Percentiles rank a stretch among this genome's conserved stretches.
phyloP scores from a whole-genome alignment of 2,329 filamentous ascomycete genomes.

The Pseudocercospora crystallina region DNA sequence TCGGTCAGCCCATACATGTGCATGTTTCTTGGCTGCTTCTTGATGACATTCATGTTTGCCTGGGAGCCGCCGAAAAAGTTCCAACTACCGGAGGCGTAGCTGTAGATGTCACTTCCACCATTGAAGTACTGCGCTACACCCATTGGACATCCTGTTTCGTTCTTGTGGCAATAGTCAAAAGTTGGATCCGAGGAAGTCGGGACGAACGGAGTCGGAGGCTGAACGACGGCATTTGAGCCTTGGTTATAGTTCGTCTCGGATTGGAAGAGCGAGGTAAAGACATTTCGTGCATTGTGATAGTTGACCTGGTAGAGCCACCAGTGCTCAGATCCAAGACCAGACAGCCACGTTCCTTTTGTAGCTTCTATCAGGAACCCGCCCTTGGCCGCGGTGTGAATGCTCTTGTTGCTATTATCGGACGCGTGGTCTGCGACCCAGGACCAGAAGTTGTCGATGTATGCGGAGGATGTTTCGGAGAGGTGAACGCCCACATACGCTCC shows the following conservation, averaged over 20 bases:
- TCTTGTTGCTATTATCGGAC: conserved; percentile 38
- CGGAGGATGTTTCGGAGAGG: conserved; percentile 44
- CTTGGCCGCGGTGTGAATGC: conserved; percentile 38
- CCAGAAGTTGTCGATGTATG: conserved; percentile 55
- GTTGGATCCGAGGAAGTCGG: conserved; percentile 30
- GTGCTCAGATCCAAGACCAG: conserved; percentile 52
- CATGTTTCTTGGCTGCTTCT: conserved; percentile 3
- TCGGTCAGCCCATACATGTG: conserved; percentile 14
- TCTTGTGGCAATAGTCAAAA: conserved; percentile 22
- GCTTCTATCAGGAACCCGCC: conserved; percentile 40
- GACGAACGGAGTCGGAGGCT: conserved; percentile 40
- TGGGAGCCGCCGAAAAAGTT: conserved; percentile 31
- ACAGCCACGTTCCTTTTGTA: conserved; percentile 52
- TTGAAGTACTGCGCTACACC: conserved; percentile 11
- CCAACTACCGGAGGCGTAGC: conserved; percentile 40
- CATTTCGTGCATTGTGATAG: conserved; percentile 48
- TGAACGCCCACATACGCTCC: conserved; percentile 43
- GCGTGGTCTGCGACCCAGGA: conserved; percentile 54
- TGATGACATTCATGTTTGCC: conserved; percentile 14
- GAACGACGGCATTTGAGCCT: conserved; percentile 1
- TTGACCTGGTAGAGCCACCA: conserved; percentile 53
- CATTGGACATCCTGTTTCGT: conserved; percentile 33
- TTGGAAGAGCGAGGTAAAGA: conserved; percentile 50
- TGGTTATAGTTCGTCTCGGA: conserved; percentile 52
- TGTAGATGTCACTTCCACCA: conserved; percentile 32